Evolutionary conservation across 2,329 filamentous ascomycete genomes (phyloP), one percentile per base, ranked within the genome.

Genomic region (Colletotrichum echinochloae): DNA sequence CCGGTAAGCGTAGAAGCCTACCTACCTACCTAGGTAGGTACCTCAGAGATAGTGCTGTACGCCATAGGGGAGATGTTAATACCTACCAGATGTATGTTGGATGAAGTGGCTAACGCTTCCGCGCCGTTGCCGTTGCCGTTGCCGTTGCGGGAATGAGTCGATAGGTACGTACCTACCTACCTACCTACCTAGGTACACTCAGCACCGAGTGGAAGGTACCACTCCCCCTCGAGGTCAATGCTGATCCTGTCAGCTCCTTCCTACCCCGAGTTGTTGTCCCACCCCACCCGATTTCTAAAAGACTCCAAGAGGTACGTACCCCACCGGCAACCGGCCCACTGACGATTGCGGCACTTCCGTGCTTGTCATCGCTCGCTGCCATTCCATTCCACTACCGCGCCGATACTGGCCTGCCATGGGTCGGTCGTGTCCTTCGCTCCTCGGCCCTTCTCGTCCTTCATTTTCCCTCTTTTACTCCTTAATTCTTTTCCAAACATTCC

Each of bases 311-410:
- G 39, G 26, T 70, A 70, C 60, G 64, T 67, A 26, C 44, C 26
- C 30, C 33, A 44, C 56, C 33, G 23, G 56, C 63, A 44, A 57
- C 51, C 46, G 64, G 57, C 44, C 68, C 64, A 67, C 57, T 30
- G 51, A 71, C 64, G 64, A 71, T 71, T 71, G 64, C 52, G 68
- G 68, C 59, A 68, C 68, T 68, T 71, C 68, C 51, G 64, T 41
- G 37, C 35, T 44, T 16, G 23, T 18, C 41, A 37, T 26, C 60
- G 20, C 57, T 51, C 48, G 23, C 48, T 28, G 26, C 26, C 26
- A 28, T 51, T 16, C 26, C 26, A 28, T 51, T 16, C 26, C 48
- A 12, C 44, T 20, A 39, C 33, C 26, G 46, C 46, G 14, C 26
- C 16, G 26, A n/a, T n/a, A n/a, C 30, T 59, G 57, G n/a, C n/a